A percentile compares a stretch with the other conserved stretches of the same genome.
Conservation (phyloP, 2,329 filamentous ascomycete species). For the Talaromyces verruculosus region DNA sequence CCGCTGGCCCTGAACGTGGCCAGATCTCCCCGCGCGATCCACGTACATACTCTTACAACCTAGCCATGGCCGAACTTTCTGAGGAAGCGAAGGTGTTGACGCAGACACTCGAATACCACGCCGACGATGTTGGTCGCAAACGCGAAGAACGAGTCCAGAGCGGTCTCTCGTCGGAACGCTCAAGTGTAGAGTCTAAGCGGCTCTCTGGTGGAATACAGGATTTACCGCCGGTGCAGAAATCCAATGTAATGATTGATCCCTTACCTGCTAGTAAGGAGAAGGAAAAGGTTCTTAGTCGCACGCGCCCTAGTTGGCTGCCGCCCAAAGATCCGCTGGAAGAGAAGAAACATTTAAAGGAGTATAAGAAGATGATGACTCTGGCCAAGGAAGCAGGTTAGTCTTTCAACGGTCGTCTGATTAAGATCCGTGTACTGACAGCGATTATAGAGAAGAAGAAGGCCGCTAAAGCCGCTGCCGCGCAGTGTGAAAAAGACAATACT, state of each 20-base stretch:
- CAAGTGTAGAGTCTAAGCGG: slow-evolving; percentile 41
- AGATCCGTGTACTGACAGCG: not conserved
- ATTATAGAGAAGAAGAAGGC: slow-evolving; percentile 51
- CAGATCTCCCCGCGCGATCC: slow-evolving; percentile 44
- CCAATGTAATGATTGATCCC: slow-evolving; percentile 65
- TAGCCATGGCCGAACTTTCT: slow-evolving; percentile 58
- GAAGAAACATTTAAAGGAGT: slow-evolving; percentile 75
- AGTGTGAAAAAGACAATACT: slow-evolving; percentile 53
- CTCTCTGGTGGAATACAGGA: slow-evolving; percentile 44
- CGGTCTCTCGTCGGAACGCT: slow-evolving; percentile 38
- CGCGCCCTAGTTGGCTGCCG: slow-evolving; percentile 65
- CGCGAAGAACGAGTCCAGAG: slow-evolving; percentile 51
- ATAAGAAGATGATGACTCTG: slow-evolving; percentile 65
- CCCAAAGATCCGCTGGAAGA: slow-evolving; percentile 83
- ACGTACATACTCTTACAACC: slow-evolving; percentile 60
- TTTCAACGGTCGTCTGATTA: not conserved
- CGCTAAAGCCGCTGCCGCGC: slow-evolving; percentile 48
- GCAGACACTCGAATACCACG: slow-evolving; percentile 59
- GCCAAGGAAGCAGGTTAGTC: slow-evolving; percentile 57
- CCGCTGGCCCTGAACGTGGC: slow-evolving; percentile 44
- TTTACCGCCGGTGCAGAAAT: slow-evolving; percentile 61
- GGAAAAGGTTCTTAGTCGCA: slow-evolving; percentile 64
- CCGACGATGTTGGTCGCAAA: slow-evolving; percentile 49
- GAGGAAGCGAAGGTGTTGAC: slow-evolving; percentile 61
- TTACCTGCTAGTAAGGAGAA: slow-evolving; percentile 67